These are phyloP conservation scores for Suillus placidus DNA, from an alignment of 768 basidiomycete genomes.

Conservation along the genomic window DNA sequence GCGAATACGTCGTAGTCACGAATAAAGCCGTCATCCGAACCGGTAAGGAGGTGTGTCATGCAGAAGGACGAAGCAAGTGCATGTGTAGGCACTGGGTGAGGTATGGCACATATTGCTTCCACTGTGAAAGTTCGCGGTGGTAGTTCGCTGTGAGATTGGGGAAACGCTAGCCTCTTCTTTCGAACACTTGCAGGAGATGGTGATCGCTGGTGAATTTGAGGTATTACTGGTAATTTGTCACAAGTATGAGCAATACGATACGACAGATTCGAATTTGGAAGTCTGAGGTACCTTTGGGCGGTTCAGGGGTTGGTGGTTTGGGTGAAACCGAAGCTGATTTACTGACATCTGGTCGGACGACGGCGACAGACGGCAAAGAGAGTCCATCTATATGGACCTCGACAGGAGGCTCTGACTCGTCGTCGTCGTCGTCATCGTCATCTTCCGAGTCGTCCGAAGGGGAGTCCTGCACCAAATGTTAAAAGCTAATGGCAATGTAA, in stretches of 20 bases:
- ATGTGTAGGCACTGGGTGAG: constrained; percentile 87
- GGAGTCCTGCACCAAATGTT: constrained; percentile 47
- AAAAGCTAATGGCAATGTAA: constrained; percentile 10
- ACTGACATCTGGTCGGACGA: constrained; percentile 20
- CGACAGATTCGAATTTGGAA: neutral
- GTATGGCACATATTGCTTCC: constrained; percentile 90
- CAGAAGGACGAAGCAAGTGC: constrained; percentile 85
- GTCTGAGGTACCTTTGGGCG: constrained; percentile 34
- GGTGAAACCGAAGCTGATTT: constrained; percentile 21
- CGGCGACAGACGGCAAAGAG: constrained; percentile 31
- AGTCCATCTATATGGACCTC: constrained; percentile 37
- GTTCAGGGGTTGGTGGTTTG: constrained; percentile 33
- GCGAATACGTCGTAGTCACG: constrained; percentile 91
- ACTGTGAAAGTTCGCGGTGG: constrained; percentile 74
- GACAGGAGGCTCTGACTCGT: constrained; percentile 46
- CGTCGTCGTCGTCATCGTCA: constrained; percentile 60
- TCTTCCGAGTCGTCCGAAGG: constrained; percentile 63
- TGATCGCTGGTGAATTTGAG: constrained; percentile 39
- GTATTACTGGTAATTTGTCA: constrained; percentile 18
- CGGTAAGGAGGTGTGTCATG: constrained; percentile 87
- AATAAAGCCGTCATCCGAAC: constrained; percentile 92
- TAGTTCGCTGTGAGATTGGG: constrained; percentile 29
- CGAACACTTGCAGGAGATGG: constrained; percentile 61
- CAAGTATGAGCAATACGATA: constrained; percentile 24
- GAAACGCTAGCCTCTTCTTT: constrained; percentile 44